These are phyloP conservation scores for Daphne laureola DNA, from an alignment of 441 rosid genomes.

Conservation along the genomic window DNA sequence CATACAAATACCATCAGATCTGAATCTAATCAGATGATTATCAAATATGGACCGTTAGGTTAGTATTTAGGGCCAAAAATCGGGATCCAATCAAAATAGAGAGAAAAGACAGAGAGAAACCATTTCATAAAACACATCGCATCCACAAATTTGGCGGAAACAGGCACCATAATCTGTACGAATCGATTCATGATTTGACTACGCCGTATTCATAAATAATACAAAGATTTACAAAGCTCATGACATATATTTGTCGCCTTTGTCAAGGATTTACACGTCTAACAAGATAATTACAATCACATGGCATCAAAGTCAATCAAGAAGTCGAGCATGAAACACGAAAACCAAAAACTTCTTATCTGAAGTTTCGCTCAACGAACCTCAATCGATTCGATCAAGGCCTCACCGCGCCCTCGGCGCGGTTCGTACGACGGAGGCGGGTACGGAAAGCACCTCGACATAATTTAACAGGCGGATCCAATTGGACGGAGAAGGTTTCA, in stretches of 20 bases:
- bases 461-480: slow-evolving; percentile 4
- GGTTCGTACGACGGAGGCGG: slow-evolving; percentile 27
- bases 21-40: not conserved
- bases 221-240: too few species aligned
- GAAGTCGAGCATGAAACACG: slow-evolving; percentile 30
- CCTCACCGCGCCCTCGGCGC: slow-evolving; percentile 30
- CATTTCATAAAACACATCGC: too few species aligned
- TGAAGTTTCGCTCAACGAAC: slow-evolving; percentile 47
- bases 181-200: too few species aligned
- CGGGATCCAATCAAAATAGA: too few species aligned
- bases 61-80: too few species aligned
- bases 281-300: slow-evolving; percentile 5
- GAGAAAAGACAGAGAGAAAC: too few species aligned
- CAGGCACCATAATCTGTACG: too few species aligned
- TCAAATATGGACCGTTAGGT: not conserved
- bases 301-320: slow-evolving; percentile 2
- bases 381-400: slow-evolving; percentile 61
- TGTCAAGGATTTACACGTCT: not conserved
- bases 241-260: not conserved
- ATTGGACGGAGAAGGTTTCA: not conserved
- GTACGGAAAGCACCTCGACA: slow-evolving; percentile 73
- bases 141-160: too few species aligned
- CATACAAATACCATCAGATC: not conserved
- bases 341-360: slow-evolving; percentile 23
- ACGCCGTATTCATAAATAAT: too few species aligned